phyloP scores from a whole-genome alignment of 768 basidiomycete genomes.

The Tricholomella constricta region DNA sequence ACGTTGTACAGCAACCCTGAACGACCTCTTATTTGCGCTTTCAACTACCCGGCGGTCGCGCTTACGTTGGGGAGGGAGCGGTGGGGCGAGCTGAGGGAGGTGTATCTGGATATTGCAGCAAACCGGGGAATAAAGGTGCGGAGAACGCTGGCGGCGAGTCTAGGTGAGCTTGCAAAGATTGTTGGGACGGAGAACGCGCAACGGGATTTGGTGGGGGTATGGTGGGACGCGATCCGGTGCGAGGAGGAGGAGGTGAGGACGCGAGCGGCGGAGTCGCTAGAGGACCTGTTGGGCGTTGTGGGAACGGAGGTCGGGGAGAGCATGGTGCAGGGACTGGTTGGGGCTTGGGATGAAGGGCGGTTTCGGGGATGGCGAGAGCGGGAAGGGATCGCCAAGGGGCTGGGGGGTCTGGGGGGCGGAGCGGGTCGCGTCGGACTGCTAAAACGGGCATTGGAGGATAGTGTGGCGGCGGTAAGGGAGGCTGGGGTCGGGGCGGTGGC shows the following conservation, averaged over 20 bases:
- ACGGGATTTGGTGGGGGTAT: constrained; percentile 71
- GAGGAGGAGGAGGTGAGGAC: constrained; percentile 72
- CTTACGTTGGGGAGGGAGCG: constrained; percentile 74
- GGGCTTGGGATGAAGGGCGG: constrained; percentile 57
- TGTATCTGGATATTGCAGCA: constrained; percentile 68
- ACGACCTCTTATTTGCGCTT: constrained; percentile 78
- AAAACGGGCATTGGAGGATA: constrained; percentile 66
- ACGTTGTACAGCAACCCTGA: constrained; percentile 63
- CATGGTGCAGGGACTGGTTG: constrained; percentile 48
- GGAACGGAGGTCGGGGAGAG: constrained; percentile 45
- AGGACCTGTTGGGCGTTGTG: constrained; percentile 56
- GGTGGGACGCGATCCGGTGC: constrained; percentile 57
- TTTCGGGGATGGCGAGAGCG: constrained; percentile 80
- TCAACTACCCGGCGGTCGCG: constrained; percentile 90
- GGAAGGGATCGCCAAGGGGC: constrained; percentile 61
- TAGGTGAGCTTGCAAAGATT: constrained; percentile 88
- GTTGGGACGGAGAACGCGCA: constrained; percentile 71
- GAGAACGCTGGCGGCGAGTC: constrained; percentile 80
- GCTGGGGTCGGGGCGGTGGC: constrained; percentile 66
- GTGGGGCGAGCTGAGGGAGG: constrained; percentile 72
- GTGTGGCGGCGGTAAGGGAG: constrained; percentile 84
- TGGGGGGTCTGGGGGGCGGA: constrained; percentile 49
- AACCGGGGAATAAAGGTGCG: constrained; percentile 65
- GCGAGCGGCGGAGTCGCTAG: constrained; percentile 69
- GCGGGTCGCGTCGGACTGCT: constrained; percentile 51